These are phyloP conservation scores for Leucosporidium scottii DNA, from an alignment of 768 basidiomycete genomes.

Conservation along the genomic window DNA sequence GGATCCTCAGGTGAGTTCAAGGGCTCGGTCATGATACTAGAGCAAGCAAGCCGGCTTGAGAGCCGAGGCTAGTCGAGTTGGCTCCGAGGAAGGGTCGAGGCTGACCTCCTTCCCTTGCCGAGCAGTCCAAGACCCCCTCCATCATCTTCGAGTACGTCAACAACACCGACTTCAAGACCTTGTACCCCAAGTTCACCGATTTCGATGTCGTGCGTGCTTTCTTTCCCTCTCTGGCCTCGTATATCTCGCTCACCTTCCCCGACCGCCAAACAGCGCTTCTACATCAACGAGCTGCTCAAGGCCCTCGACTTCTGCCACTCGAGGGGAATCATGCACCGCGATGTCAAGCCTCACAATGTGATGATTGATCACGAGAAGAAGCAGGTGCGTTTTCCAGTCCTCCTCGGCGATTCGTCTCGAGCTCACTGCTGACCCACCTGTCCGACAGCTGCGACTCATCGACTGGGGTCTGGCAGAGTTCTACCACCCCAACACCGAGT, in stretches of 20 bases:
- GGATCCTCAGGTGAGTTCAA: constrained; percentile 53
- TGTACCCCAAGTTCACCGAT: constrained; percentile 93
- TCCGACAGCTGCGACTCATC: constrained; percentile 87
- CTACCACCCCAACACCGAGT: constrained; percentile 94
- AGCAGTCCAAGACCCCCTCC: constrained; percentile 88
- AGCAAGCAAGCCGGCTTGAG: no score
- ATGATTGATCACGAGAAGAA: constrained; percentile 99
- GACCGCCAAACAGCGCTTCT: constrained; percentile 53
- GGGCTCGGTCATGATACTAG: not conserved
- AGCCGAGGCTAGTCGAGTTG: no score
- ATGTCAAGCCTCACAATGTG: constrained; percentile 97
- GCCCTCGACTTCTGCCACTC: constrained; percentile 97
- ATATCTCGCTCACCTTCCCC: not conserved
- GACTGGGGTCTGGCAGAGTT: constrained; percentile 99
- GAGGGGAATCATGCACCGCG: constrained; percentile 97
- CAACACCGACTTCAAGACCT: constrained; percentile 93
- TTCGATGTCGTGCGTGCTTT: constrained; percentile 57
- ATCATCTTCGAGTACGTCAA: constrained; percentile 96
- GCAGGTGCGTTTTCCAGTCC: constrained; percentile 53
- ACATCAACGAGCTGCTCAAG: constrained; percentile 94
- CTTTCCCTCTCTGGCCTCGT: not conserved
- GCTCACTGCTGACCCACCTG: not conserved
- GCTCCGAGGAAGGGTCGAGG: no score
- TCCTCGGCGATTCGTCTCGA: no score
- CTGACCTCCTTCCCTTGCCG: not conserved